Conservation (phyloP, 2,329 filamentous ascomycete genomes). For the Talaromyces sp. region DNA sequence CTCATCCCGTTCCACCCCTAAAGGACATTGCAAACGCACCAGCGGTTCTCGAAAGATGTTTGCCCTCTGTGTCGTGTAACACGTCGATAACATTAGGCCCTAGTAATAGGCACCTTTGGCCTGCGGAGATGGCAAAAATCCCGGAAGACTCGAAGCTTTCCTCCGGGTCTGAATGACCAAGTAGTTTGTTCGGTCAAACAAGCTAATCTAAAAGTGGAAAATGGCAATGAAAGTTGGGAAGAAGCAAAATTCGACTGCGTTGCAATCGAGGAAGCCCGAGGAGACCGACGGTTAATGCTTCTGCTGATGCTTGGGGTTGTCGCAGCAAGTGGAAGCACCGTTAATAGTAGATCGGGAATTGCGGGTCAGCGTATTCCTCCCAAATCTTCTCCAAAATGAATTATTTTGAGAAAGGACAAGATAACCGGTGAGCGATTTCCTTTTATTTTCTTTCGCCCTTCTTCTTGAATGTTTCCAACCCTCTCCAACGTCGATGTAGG, state of each 20-base stretch:
- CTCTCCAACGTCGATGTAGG: conserved; percentile 14
- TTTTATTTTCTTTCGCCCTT: conserved; percentile 13
- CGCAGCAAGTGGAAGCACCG: no score
- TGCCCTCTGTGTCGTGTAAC: conserved; percentile 38
- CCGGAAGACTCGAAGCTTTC: conserved; percentile 20
- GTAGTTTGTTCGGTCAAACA: not conserved
- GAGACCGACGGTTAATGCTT: no score
- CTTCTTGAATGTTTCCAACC: conserved; percentile 8
- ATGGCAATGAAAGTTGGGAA: not conserved
- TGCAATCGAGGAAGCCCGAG: not conserved
- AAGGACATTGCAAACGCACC: conserved; percentile 29
- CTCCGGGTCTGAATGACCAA: not conserved
- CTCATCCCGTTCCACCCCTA: conserved; percentile 6
- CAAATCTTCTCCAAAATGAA: no score
- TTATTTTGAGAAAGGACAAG: no score
- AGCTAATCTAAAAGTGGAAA: not conserved
- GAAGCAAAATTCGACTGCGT: not conserved
- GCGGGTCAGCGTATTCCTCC: no score
- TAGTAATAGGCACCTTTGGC: conserved; percentile 25
- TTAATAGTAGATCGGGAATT: no score
- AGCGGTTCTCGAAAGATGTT: conserved; percentile 36
- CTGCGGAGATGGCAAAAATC: conserved; percentile 23
- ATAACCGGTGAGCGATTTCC: not conserved
- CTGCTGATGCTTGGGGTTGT: no score
- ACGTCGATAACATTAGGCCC: conserved; percentile 33